These are phyloP conservation scores for Acanthamoeba quina DNA, from an alignment of 208 protist species.

Conservation along the genomic window DNA sequence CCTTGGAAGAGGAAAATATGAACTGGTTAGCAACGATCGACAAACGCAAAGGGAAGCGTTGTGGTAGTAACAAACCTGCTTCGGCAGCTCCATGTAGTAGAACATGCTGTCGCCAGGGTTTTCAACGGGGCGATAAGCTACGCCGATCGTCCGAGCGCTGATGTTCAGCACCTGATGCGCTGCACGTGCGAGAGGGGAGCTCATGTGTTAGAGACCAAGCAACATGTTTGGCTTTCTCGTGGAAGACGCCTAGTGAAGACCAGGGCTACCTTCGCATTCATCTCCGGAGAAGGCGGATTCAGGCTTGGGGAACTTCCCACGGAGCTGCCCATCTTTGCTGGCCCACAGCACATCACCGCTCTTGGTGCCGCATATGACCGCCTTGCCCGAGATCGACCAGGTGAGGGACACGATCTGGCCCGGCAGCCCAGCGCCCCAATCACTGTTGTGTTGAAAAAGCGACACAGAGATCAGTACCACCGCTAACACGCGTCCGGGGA, in stretches of 20 bases:
- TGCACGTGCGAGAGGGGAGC: background rate
- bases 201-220: too few relatives aligned
- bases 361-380: background rate
- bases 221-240: background rate
- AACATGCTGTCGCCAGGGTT: background rate
- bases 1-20: too few relatives aligned
- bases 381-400: constrained; percentile 4
- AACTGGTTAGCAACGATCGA: background rate
- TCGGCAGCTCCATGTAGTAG: background rate
- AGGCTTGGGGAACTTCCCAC: background rate
- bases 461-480: background rate
- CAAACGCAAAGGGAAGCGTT: background rate
- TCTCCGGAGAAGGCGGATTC: background rate
- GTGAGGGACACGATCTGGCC: background rate
- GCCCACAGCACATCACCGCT: background rate
- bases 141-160: background rate
- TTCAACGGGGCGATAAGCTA: background rate
- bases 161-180: constrained; percentile 8
- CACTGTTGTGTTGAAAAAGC: background rate
- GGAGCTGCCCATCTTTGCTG: background rate
- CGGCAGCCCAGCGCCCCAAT: background rate
- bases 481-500: too few relatives aligned
- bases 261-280: background rate
- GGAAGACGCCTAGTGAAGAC: too few relatives aligned
- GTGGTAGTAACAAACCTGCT: background rate